Conservation (phyloP, 2,329 filamentous ascomycete genomes). For the Aspergillus ustus region DNA sequence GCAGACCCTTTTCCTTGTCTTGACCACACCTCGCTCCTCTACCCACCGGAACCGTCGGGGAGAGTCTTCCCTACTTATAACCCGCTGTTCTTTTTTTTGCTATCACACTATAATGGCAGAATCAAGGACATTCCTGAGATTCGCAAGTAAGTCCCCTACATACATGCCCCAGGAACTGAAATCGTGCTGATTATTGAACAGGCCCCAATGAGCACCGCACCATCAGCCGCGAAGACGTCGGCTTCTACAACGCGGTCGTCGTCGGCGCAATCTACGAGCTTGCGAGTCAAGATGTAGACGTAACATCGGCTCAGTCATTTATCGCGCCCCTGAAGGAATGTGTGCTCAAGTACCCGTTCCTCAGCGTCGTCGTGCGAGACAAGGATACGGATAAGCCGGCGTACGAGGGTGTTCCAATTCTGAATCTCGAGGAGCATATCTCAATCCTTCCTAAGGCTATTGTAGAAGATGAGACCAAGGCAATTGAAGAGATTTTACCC, state of each 20-base stretch:
- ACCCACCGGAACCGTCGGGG: too few species aligned
- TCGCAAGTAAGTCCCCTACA: constrained; percentile 32
- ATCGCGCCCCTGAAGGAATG: constrained; percentile 43
- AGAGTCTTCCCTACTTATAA: too few species aligned
- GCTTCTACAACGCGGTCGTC: constrained; percentile 47
- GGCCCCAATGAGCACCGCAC: constrained; percentile 48
- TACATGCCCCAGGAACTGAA: neutral
- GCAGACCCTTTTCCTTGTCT: neutral
- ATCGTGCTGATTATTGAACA: constrained; percentile 26
- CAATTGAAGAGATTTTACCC: constrained; percentile 32
- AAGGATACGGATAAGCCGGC: constrained; percentile 43
- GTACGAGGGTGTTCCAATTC: constrained; percentile 33
- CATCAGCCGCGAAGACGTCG: constrained; percentile 47
- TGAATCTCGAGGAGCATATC: constrained; percentile 50
- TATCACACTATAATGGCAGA: neutral
- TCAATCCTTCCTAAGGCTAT: constrained; percentile 25
- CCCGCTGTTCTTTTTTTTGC: too few species aligned
- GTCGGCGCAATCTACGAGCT: constrained; percentile 43
- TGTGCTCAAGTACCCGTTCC: constrained; percentile 43
- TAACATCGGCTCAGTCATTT: constrained; percentile 29
- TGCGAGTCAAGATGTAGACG: constrained; percentile 16
- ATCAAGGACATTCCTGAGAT: constrained; percentile 23
- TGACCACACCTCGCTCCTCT: neutral
- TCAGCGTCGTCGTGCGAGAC: constrained; percentile 43
- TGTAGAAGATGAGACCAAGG: constrained; percentile 15